phyloP scores from a whole-genome alignment of 129 eudicot species.

The Pulicaria dysenterica region DNA sequence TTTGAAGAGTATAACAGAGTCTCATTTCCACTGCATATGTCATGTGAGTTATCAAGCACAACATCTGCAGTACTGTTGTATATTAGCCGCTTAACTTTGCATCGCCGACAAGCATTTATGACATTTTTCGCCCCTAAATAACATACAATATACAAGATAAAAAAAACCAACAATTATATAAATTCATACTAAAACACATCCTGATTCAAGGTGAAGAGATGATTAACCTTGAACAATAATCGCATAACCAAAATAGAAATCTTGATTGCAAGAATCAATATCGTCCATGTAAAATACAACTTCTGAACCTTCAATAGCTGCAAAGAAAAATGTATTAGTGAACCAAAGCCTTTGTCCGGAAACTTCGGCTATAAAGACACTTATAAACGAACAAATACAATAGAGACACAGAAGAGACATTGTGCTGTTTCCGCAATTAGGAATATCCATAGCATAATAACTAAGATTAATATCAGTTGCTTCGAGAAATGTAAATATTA shows the following conservation, averaged over 20 bases:
- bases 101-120: conserved; percentile 70
- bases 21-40: conserved; percentile 64
- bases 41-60: conserved; percentile 54
- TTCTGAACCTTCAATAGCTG: conserved; percentile 79
- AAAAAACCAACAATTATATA: background rate
- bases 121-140: conserved; percentile 74
- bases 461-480: background rate
- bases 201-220: conserved; percentile 1
- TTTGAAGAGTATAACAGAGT: conserved; percentile 64
- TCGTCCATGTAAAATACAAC: conserved; percentile 63
- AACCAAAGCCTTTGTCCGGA: background rate
- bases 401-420: background rate
- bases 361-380: conserved; percentile 7
- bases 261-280: conserved; percentile 44
- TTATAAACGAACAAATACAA: background rate
- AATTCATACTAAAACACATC: conserved; percentile 20
- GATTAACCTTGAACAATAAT: conserved; percentile 78
- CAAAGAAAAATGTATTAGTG: conserved; percentile 19
- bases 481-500: background rate
- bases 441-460: too few species aligned
- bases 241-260: conserved; percentile 62
- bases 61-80: conserved; percentile 80
- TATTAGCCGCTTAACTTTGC: conserved; percentile 70
- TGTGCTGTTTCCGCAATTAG: background rate
- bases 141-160: background rate